Evolutionary conservation across 495 filamentous ascomycete genomes (phyloP).

Genomic region (Cercophora newfieldiana): DNA sequence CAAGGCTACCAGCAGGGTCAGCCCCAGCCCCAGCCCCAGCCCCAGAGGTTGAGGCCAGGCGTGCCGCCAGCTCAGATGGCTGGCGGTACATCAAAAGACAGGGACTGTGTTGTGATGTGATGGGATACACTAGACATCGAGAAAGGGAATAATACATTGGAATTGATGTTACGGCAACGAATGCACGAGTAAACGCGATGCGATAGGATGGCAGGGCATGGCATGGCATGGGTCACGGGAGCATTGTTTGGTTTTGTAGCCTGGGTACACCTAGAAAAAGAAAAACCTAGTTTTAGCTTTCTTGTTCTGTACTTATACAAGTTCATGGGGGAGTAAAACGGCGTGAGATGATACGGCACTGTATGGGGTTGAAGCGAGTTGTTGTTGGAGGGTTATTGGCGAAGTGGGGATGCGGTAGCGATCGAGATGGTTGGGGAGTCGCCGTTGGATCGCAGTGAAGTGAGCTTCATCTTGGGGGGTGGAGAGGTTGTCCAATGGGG

Average conservation of each 20-base stretch:
- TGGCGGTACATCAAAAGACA: background rate
- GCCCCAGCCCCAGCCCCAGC: background rate
- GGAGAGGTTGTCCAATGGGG: background rate
- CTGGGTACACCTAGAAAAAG: background rate
- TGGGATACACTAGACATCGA: background rate
- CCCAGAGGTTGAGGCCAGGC: constrained; percentile 1
- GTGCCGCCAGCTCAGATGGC: constrained; percentile 5
- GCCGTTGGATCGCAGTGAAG: background rate
- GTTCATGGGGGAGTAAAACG: background rate
- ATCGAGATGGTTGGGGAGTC: background rate
- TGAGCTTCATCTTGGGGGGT: constrained; percentile 1
- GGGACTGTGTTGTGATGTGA: constrained; percentile 14
- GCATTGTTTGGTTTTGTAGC: background rate
- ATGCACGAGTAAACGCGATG: background rate
- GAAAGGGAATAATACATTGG: background rate
- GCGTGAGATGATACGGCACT: background rate
- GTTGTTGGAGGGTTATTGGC: background rate
- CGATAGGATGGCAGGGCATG: background rate
- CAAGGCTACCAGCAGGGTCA: background rate
- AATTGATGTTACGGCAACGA: background rate
- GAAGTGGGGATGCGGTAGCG: background rate
- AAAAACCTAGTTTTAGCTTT: background rate
- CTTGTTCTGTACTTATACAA: background rate
- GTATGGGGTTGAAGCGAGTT: background rate
- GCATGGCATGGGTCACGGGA: background rate